phyloP scores from a whole-genome alignment of 257 asterid species.

The Parsonsia alboflavescens region DNA sequence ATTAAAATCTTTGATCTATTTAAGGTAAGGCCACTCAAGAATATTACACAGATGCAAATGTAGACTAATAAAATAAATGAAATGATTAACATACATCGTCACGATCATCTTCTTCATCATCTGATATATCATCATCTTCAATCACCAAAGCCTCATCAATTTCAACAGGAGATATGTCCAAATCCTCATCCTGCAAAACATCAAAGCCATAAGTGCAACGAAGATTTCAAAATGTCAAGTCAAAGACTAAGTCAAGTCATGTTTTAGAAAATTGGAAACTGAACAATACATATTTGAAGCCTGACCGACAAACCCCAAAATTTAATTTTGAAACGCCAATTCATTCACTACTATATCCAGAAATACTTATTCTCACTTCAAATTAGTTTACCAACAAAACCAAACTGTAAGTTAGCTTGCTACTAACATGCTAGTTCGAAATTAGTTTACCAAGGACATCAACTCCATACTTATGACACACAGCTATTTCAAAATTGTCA shows the following conservation, averaged over 20 bases:
- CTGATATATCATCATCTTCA: constrained; percentile 94
- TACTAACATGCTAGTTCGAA: background rate
- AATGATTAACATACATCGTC: constrained; percentile 57
- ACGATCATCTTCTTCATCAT: constrained; percentile 72
- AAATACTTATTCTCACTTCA: background rate
- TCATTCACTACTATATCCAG: background rate
- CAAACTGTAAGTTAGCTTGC: background rate
- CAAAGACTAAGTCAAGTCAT: background rate
- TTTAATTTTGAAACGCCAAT: background rate
- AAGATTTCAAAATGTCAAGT: constrained; percentile 2
- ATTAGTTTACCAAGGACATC: no score
- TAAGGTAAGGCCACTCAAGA: background rate
- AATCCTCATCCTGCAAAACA: constrained; percentile 76
- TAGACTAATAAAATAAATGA: background rate
- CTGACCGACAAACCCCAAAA: background rate
- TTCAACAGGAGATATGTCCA: constrained; percentile 77
- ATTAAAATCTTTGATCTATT: background rate
- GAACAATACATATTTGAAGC: background rate
- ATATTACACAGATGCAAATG: background rate
- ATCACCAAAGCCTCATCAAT: constrained; percentile 87
- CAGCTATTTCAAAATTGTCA: background rate
- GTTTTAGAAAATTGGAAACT: background rate
- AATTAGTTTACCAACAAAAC: background rate
- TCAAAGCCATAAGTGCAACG: background rate
- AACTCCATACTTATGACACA: background rate